Conservation (phyloP, 2,329 filamentous ascomycete species). For the Biscogniauxia sp. region DNA sequence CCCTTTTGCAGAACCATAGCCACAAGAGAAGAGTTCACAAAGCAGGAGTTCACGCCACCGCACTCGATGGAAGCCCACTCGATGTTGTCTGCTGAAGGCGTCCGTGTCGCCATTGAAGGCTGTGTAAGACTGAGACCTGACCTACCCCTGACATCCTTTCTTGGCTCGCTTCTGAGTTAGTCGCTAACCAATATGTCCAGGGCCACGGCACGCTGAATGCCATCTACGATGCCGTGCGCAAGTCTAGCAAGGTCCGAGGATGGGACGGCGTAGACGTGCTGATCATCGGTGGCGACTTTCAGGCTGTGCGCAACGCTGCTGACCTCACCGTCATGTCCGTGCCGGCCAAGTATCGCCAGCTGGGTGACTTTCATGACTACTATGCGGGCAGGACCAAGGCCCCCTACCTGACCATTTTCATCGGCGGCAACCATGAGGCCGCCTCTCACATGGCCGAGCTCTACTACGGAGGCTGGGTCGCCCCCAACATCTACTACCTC, state of each 20-base stretch:
- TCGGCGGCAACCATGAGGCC: constrained; percentile 94
- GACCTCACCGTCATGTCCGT: constrained; percentile 90
- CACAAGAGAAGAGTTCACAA: background rate
- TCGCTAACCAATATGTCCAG: constrained; percentile 41
- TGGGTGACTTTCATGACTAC: constrained; percentile 93
- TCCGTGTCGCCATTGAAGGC: constrained; percentile 82
- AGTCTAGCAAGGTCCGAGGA: constrained; percentile 65
- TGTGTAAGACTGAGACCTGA: constrained; percentile 59
- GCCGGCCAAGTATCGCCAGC: constrained; percentile 78
- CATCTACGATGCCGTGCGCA: constrained; percentile 78
- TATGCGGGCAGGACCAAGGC: constrained; percentile 76
- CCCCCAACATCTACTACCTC: constrained; percentile 95
- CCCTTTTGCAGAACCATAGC: background rate
- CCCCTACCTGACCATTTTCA: constrained; percentile 87
- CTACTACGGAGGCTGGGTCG: constrained; percentile 95
- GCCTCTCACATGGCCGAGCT: constrained; percentile 88
- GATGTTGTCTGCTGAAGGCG: constrained; percentile 33
- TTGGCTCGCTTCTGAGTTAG: background rate
- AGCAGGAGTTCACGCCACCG: background rate
- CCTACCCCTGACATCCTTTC: background rate
- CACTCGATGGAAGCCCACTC: too few relatives aligned
- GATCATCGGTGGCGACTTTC: constrained; percentile 95
- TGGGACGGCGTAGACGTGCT: constrained; percentile 85
- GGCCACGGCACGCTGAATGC: constrained; percentile 89
- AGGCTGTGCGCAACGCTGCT: constrained; percentile 84